Percentiles rank a stretch among this genome's conserved stretches.
phyloP scores from a whole-genome alignment of 1,139 yeast genomes.

The Yamadazyma dendronema region DNA sequence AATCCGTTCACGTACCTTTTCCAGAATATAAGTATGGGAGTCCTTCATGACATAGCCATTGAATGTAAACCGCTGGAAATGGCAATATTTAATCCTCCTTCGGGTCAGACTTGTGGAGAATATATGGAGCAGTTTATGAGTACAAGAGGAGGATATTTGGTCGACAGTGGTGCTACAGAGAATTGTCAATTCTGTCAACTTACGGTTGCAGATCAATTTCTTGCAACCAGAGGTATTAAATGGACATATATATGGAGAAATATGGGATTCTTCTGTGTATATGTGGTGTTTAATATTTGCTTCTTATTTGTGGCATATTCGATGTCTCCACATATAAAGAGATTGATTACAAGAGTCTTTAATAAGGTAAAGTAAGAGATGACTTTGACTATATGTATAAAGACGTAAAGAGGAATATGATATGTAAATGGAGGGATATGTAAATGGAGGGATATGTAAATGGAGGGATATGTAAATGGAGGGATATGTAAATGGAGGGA shows the following conservation, averaged over 20 bases:
- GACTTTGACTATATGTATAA: no score
- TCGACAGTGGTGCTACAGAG: slow-evolving; percentile 41
- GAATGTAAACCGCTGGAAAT: slow-evolving; percentile 27
- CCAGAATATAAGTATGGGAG: slow-evolving; percentile 36
- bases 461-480: no score
- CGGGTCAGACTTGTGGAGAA: slow-evolving; percentile 54
- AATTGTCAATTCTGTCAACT: slow-evolving; percentile 53
- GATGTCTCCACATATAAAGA: background rate
- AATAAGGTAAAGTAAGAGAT: no score
- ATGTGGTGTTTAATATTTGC: slow-evolving; percentile 50
- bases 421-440: no score
- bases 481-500: no score
- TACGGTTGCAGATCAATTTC: slow-evolving; percentile 49
- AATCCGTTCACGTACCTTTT: slow-evolving; percentile 67
- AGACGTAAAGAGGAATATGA: no score
- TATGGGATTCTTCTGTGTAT: slow-evolving; percentile 58
- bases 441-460: no score
- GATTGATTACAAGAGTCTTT: background rate
- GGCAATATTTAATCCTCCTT: slow-evolving; percentile 28
- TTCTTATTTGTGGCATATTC: slow-evolving; percentile 2
- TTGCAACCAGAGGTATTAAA: slow-evolving; percentile 38
- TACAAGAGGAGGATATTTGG: slow-evolving; percentile 54
- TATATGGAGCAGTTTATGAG: slow-evolving; percentile 47
- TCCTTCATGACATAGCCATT: slow-evolving; percentile 24
- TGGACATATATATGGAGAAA: slow-evolving; percentile 62